phyloP scores from a whole-genome alignment of 768 basidiomycete genomes.

The Sarcomyxa edulis region DNA sequence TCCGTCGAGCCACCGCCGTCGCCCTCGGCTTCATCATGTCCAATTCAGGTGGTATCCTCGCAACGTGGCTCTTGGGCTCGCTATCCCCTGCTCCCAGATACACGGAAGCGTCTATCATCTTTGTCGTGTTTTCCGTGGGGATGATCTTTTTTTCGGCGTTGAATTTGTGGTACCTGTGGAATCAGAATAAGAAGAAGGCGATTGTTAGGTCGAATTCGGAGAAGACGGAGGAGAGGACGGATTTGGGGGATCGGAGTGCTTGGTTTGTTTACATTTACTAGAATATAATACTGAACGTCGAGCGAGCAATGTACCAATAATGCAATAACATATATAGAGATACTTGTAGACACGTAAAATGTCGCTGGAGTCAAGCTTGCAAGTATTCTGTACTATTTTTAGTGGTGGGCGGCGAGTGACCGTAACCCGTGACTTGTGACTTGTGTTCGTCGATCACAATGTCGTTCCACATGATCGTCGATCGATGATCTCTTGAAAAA shows the following conservation, averaged over 20 bases:
- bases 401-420: too few relatives aligned
- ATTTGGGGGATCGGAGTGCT: conserved; percentile 44
- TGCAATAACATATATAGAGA: too few relatives aligned
- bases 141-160: conserved; percentile 30
- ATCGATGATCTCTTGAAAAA: too few relatives aligned
- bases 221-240: conserved; percentile 29
- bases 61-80: conserved; percentile 53
- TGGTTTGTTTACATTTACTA: conserved; percentile 57
- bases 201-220: conserved; percentile 22
- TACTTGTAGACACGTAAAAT: too few relatives aligned
- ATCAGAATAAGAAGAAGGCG: conserved; percentile 42
- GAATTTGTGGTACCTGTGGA: conserved; percentile 35
- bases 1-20: conserved; percentile 52
- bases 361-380: too few relatives aligned
- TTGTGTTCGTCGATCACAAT: too few relatives aligned
- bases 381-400: too few relatives aligned
- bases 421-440: too few relatives aligned
- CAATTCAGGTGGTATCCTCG: conserved; percentile 55
- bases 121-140: conserved; percentile 33
- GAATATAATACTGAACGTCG: too few relatives aligned
- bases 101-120: conserved; percentile 37
- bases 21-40: conserved; percentile 55
- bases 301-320: too few relatives aligned
- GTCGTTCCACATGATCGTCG: too few relatives aligned
- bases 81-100: conserved; percentile 47